These are phyloP conservation scores for Styphnolobium japonicum DNA, from an alignment of 306 rosid species.

Conservation along the genomic window DNA sequence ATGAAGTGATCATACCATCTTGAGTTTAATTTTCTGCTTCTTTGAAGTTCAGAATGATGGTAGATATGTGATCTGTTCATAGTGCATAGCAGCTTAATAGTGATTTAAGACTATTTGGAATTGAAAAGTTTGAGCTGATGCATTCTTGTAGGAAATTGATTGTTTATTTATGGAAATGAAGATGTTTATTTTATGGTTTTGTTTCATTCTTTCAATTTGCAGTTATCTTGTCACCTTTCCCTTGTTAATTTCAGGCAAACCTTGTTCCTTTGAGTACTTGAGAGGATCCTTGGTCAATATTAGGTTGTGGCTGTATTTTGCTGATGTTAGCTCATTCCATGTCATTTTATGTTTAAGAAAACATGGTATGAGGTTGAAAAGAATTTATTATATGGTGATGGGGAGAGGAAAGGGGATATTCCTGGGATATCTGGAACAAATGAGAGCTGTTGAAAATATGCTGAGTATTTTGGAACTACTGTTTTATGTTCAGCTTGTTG, in stretches of 20 bases:
- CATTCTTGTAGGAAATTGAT: conserved; percentile 39
- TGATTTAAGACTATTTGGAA: conserved; percentile 31
- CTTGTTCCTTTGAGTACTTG: neutral
- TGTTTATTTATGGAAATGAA: conserved; percentile 24
- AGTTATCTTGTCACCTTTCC: neutral
- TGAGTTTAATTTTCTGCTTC: conserved; percentile 46
- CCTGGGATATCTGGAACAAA: neutral
- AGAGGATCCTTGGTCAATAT: neutral
- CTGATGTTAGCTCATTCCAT: neutral
- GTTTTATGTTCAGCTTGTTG: neutral
- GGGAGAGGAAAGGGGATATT: neutral
- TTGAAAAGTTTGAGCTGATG: conserved; percentile 32
- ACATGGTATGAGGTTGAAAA: neutral
- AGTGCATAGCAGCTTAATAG: conserved; percentile 33
- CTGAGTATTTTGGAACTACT: too few relatives aligned
- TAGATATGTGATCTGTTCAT: conserved; percentile 45
- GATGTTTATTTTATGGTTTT: conserved; percentile 23
- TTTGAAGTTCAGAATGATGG: conserved; percentile 25
- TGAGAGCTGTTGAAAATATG: too few relatives aligned
- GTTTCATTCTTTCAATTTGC: conserved; percentile 10
- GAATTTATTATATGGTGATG: neutral
- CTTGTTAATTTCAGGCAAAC: neutral
- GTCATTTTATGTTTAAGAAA: neutral
- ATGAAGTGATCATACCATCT: conserved; percentile 59
- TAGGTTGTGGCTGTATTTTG: too few relatives aligned